Conservation (phyloP, 2,329 filamentous ascomycete species). For the Arthrobotrys conoides region DNA sequence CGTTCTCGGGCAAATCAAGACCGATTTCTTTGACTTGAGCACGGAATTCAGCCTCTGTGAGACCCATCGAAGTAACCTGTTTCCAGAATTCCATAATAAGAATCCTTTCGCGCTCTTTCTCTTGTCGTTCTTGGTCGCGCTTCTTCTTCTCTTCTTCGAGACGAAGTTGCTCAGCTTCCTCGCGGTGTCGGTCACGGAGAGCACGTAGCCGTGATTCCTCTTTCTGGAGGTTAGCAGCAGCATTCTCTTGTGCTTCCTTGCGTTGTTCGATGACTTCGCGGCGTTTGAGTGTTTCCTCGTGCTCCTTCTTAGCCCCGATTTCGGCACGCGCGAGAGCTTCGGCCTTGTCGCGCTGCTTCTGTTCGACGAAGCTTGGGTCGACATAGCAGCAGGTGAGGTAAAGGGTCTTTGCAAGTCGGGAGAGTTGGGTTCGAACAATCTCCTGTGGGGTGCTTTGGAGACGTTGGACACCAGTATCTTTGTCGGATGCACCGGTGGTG, state of each 20-base stretch:
- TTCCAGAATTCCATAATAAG: slow-evolving; percentile 94
- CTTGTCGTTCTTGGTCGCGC: slow-evolving; percentile 86
- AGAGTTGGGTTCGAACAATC: slow-evolving; percentile 95
- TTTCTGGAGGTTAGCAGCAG: slow-evolving; percentile 88
- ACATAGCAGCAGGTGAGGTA: slow-evolving; percentile 97
- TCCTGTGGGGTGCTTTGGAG: slow-evolving; percentile 98
- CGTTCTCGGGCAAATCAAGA: slow-evolving; percentile 80
- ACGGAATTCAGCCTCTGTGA: slow-evolving; percentile 55
- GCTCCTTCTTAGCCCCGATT: slow-evolving; percentile 91
- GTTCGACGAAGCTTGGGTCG: slow-evolving; percentile 87
- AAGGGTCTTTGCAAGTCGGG: slow-evolving; percentile 88
- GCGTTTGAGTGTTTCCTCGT: slow-evolving; percentile 84
- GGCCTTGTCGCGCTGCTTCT: slow-evolving; percentile 82
- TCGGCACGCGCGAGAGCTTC: slow-evolving; percentile 84
- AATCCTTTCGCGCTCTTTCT: slow-evolving; percentile 89
- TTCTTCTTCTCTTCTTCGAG: slow-evolving; percentile 93
- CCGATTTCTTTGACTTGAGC: slow-evolving; percentile 63
- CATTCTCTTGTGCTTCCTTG: slow-evolving; percentile 93
- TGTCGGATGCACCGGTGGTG: slow-evolving; percentile 86
- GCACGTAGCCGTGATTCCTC: slow-evolving; percentile 92
- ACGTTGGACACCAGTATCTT: slow-evolving; percentile 89
- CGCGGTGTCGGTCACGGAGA: slow-evolving; percentile 86
- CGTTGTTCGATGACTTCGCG: slow-evolving; percentile 95
- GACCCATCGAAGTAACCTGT: slow-evolving; percentile 76
- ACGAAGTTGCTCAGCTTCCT: slow-evolving; percentile 89